Conservation (phyloP, 352 stramenopile species). For the Peronospora destructor region DNA sequence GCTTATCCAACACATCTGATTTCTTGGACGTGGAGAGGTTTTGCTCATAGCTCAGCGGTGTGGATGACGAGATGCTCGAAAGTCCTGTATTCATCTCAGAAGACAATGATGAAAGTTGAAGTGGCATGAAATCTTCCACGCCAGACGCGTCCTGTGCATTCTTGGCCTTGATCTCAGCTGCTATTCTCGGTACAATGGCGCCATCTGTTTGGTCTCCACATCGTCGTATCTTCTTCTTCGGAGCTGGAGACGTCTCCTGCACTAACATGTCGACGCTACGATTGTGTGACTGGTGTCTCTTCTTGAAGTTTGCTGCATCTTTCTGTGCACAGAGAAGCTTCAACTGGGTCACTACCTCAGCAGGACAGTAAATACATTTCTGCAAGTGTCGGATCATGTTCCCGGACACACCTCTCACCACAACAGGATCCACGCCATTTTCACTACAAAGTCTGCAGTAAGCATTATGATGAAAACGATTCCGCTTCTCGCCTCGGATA, state of each 20-base stretch:
- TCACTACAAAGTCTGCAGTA: conserved; percentile 67
- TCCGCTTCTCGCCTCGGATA: conserved; percentile 66
- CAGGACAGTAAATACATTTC: conserved; percentile 67
- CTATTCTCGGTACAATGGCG: conserved; percentile 1
- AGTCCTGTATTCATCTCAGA: conserved; percentile 22
- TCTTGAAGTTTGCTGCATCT: conserved; percentile 66
- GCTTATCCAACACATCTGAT: not conserved
- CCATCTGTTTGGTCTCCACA: conserved; percentile 10
- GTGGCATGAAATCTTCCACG: conserved; percentile 42
- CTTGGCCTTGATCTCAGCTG: conserved; percentile 4
- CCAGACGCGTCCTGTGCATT: conserved; percentile 8
- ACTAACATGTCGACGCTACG: conserved; percentile 35
- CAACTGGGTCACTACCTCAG: conserved; percentile 60
- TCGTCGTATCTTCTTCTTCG: conserved; percentile 26
- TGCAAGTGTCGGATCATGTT: conserved; percentile 84
- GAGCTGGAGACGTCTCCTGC: conserved; percentile 19
- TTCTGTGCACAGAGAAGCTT: conserved; percentile 63
- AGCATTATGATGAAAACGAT: conserved; percentile 77
- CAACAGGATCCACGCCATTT: conserved; percentile 39
- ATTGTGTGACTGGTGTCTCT: conserved; percentile 43
- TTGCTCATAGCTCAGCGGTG: conserved; percentile 9
- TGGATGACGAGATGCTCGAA: conserved; percentile 11
- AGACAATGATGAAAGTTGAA: conserved; percentile 35
- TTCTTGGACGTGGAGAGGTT: conserved; percentile 9
- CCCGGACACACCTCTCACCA: conserved; percentile 59